Conservation (phyloP, 1,139 yeast species). For the Geotrichum klebahnii region DNA sequence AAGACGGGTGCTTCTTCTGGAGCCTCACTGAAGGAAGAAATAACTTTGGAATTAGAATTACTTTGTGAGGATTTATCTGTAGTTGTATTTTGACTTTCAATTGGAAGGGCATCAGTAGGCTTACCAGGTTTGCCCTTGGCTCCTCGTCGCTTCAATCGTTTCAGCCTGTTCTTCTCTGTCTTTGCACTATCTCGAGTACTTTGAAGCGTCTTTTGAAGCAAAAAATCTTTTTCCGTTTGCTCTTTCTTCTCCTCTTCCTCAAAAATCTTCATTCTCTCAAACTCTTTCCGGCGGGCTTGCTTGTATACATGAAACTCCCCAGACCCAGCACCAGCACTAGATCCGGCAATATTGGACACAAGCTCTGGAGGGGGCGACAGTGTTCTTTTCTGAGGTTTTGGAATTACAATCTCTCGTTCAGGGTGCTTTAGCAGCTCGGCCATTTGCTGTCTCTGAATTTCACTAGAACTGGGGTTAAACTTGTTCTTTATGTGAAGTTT, state of each 20-base stretch:
- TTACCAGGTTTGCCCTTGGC: constrained; percentile 7
- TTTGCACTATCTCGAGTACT: constrained; percentile 30
- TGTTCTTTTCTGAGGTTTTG: constrained; percentile 17
- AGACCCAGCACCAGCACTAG: constrained; percentile 42
- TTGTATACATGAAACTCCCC: constrained; percentile 42
- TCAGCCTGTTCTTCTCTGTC: constrained; percentile 35
- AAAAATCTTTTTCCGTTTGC: constrained; percentile 31
- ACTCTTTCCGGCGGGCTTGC: constrained; percentile 36
- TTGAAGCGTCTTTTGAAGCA: constrained; percentile 24
- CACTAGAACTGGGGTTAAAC: constrained; percentile 20
- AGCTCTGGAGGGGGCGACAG: constrained; percentile 29
- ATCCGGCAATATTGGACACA: constrained; percentile 32
- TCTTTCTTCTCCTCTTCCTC: constrained; percentile 31
- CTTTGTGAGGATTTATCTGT: no score
- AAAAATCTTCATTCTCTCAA: constrained; percentile 31
- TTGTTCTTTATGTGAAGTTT: constrained; percentile 8
- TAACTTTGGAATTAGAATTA: no score
- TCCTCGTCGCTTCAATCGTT: constrained; percentile 31
- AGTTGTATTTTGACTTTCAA: no score
- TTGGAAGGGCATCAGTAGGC: neutral
- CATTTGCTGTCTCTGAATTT: constrained; percentile 32
- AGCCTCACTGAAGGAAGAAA: no score
- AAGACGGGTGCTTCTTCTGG: neutral
- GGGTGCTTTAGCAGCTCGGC: constrained; percentile 29
- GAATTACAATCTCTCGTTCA: constrained; percentile 23